These are phyloP conservation scores for Paramarasmius palmivorus DNA, from an alignment of 1,284 basidiomycete species.

Conservation along the genomic window DNA sequence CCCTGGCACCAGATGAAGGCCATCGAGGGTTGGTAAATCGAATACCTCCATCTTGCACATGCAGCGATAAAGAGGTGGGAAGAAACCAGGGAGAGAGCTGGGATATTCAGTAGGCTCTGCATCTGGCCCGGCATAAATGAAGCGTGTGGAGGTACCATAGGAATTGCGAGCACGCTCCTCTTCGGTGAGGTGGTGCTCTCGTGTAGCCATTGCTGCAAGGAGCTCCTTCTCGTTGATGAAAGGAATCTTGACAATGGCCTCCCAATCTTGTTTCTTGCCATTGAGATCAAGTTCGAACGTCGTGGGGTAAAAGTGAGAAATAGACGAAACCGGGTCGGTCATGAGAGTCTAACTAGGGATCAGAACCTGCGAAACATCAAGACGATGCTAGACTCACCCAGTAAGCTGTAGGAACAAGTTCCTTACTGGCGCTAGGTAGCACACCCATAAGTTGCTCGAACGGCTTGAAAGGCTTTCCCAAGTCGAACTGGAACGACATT, in stretches of 20 bases:
- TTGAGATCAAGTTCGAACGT: slow-evolving; percentile 95
- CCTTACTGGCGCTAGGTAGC: slow-evolving; percentile 85
- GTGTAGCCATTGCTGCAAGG: slow-evolving; percentile 79
- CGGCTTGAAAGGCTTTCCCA: slow-evolving; percentile 90
- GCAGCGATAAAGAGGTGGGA: slow-evolving; percentile 87
- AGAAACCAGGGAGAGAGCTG: slow-evolving; percentile 92
- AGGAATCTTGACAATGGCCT: slow-evolving; percentile 98
- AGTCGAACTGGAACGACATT: slow-evolving; percentile 84
- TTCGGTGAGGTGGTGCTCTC: slow-evolving; percentile 74
- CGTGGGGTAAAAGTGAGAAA: slow-evolving; percentile 92
- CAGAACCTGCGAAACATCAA: slow-evolving; percentile 32
- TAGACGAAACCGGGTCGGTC: slow-evolving; percentile 84
- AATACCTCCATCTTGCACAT: slow-evolving; percentile 81
- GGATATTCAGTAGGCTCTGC: slow-evolving; percentile 72
- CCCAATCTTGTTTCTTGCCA: slow-evolving; percentile 99
- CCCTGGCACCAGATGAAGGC: slow-evolving; percentile 84
- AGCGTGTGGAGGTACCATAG: slow-evolving; percentile 80
- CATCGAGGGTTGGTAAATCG: slow-evolving; percentile 86
- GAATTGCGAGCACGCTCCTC: slow-evolving; percentile 83
- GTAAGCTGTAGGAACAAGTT: slow-evolving; percentile 85
- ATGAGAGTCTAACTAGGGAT: slow-evolving; percentile 73
- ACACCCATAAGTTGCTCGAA: slow-evolving; percentile 99
- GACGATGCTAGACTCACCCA: slow-evolving; percentile 38
- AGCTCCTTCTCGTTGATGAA: slow-evolving; percentile 91
- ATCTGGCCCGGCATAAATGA: slow-evolving; percentile 66